Evolutionary conservation across 805 yeast species (phyloP).

Genomic region (Candida chauliodis): DNA sequence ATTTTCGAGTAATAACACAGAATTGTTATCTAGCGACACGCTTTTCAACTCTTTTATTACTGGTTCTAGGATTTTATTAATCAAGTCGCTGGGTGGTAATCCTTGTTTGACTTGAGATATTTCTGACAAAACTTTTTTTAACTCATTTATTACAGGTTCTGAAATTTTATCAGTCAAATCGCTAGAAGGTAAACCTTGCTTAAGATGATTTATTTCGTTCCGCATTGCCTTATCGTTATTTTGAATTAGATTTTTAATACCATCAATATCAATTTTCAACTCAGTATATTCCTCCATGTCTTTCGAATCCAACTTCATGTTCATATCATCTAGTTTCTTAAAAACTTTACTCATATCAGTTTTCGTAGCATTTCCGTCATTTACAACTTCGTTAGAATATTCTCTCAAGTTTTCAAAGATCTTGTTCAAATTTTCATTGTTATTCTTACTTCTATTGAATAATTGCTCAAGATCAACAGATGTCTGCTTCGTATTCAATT

Average conservation of each 20-base stretch:
- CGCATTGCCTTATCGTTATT: background rate
- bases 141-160: background rate
- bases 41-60: slow-evolving; percentile 23
- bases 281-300: slow-evolving; percentile 2
- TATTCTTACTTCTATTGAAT: slow-evolving; percentile 37
- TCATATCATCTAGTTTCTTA: slow-evolving; percentile 14
- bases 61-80: slow-evolving; percentile 21
- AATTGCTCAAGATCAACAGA: slow-evolving; percentile 33
- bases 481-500: slow-evolving; percentile 32
- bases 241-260: background rate
- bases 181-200: slow-evolving; percentile 10
- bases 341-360: slow-evolving; percentile 23
- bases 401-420: slow-evolving; percentile 30
- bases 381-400: slow-evolving; percentile 32
- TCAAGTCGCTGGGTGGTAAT: slow-evolving; percentile 13
- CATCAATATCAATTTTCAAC: slow-evolving; percentile 2
- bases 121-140: background rate
- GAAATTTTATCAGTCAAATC: slow-evolving; percentile 15
- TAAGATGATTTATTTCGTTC: background rate
- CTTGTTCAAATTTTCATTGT: slow-evolving; percentile 34
- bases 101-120: background rate
- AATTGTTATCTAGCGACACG: slow-evolving; percentile 20
- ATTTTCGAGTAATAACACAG: slow-evolving; percentile 14
- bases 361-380: slow-evolving; percentile 35
- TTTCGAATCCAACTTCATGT: background rate